These are phyloP conservation scores for Adansonia rubrostipa DNA, from an alignment of 441 rosid species.

Conservation along the genomic window DNA sequence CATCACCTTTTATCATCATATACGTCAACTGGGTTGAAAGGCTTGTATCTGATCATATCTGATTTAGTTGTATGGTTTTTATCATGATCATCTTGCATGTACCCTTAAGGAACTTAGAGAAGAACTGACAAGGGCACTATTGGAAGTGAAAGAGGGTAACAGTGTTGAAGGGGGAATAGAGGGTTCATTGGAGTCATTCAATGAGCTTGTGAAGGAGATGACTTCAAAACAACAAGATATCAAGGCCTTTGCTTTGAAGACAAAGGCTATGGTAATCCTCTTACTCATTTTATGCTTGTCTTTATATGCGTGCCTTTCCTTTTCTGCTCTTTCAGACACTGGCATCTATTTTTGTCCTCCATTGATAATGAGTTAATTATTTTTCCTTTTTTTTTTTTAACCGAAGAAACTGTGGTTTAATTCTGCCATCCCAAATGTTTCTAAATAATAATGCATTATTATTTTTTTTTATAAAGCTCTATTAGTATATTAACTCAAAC, in stretches of 20 bases:
- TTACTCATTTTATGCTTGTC: neutral
- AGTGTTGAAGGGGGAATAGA: constrained; percentile 39
- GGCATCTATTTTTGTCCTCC: neutral
- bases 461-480: neutral
- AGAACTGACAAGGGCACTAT: constrained; percentile 76
- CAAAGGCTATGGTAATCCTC: constrained; percentile 75
- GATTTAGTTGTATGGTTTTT: neutral
- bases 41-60: neutral
- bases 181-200: constrained; percentile 64
- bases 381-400: neutral
- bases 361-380: neutral
- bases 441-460: no score
- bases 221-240: constrained; percentile 67
- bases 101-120: constrained; percentile 62
- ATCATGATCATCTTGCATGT: constrained; percentile 39
- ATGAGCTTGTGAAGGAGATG: constrained; percentile 76
- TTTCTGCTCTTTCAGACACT: constrained; percentile 4
- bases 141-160: constrained; percentile 61
- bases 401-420: neutral
- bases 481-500: neutral
- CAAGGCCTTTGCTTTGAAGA: constrained; percentile 70
- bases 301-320: neutral
- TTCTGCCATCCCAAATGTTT: neutral
- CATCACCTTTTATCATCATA: no score
- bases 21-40: no score